Evolutionary conservation across 805 yeast species (phyloP).

Genomic region (Millerozyma acaciae): DNA sequence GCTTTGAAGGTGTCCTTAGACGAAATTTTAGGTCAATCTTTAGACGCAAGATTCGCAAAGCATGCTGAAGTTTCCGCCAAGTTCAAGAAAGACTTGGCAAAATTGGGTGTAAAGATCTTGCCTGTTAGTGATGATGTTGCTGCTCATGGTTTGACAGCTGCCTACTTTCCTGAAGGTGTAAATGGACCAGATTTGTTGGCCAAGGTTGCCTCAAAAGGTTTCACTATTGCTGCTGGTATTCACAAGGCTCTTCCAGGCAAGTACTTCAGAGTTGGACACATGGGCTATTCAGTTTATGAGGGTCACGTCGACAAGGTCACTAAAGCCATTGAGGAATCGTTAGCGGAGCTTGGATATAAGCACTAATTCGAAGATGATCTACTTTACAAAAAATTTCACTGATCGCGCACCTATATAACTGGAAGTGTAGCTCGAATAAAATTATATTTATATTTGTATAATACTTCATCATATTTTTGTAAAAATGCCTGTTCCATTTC

Average conservation of each 20-base stretch:
- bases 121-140: constrained; percentile 55
- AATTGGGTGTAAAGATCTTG: constrained; percentile 66
- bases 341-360: constrained; percentile 17
- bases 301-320: constrained; percentile 37
- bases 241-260: constrained; percentile 74
- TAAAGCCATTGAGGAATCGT: constrained; percentile 30
- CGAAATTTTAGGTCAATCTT: constrained; percentile 55
- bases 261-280: constrained; percentile 93
- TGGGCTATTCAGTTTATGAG: constrained; percentile 71
- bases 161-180: constrained; percentile 74
- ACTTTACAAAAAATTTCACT: neutral
- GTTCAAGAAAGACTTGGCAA: constrained; percentile 57
- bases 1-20: constrained; percentile 74
- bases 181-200: constrained; percentile 64
- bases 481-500: constrained; percentile 40
- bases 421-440: neutral
- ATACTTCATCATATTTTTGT: neutral
- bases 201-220: constrained; percentile 57
- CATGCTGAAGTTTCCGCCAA: constrained; percentile 60
- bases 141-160: constrained; percentile 87
- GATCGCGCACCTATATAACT: no score
- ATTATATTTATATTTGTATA: neutral
- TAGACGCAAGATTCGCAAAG: constrained; percentile 58
- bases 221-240: constrained; percentile 86
- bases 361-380: neutral